Conservation (phyloP, 2,329 filamentous ascomycete genomes). For the Neurospora crassa region DNA sequence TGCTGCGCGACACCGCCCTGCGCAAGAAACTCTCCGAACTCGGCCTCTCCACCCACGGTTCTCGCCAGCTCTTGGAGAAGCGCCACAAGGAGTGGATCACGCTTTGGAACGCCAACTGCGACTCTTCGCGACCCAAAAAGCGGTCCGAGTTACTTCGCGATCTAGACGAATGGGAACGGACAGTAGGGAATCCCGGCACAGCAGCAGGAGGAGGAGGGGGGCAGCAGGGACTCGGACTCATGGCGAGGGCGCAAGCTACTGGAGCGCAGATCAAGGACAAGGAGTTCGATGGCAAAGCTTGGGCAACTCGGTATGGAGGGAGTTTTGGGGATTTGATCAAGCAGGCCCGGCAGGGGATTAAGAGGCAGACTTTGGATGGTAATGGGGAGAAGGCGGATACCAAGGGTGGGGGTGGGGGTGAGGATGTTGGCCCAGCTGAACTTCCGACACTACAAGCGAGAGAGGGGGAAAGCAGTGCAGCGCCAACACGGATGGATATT, state of each 20-base stretch:
- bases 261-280: conserved; percentile 64
- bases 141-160: conserved; percentile 68
- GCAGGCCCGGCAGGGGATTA: conserved; percentile 53
- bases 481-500: not conserved
- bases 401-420: not conserved
- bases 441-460: not conserved
- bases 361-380: not conserved
- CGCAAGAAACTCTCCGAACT: conserved; percentile 74
- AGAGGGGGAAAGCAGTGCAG: not conserved
- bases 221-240: not conserved
- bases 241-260: conserved; percentile 26
- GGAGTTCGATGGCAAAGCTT: conserved; percentile 73
- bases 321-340: conserved; percentile 76
- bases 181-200: conserved; percentile 54
- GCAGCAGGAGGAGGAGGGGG: not conserved
- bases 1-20: conserved; percentile 70
- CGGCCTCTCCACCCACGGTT: conserved; percentile 63
- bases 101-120: conserved; percentile 94
- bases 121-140: conserved; percentile 62
- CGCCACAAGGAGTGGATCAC: conserved; percentile 92
- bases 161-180: conserved; percentile 78
- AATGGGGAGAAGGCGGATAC: not conserved
- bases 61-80: conserved; percentile 59
- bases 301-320: conserved; percentile 61
- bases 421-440: not conserved